Conservation (phyloP, 257 asterid species). For the Sherardia arvensis region DNA sequence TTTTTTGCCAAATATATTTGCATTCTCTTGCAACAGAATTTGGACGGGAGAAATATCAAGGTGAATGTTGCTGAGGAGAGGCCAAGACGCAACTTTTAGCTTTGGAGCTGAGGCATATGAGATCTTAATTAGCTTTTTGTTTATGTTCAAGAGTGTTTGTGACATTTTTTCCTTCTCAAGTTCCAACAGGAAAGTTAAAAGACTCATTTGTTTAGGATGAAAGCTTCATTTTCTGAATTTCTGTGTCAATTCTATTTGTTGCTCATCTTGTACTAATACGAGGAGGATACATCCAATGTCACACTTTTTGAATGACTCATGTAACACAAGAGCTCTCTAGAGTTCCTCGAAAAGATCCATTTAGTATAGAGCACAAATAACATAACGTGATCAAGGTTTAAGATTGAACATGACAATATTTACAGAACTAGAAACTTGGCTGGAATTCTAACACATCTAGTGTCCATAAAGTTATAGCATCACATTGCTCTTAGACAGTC, state of each 20-base stretch:
- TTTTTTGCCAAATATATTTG: neutral
- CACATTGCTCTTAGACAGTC: neutral
- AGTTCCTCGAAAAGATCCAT: neutral
- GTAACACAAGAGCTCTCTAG: neutral
- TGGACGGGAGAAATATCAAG: slow-evolving; percentile 66
- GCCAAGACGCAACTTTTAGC: slow-evolving; percentile 45
- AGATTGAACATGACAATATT: neutral
- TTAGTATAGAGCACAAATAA: neutral
- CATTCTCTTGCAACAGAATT: slow-evolving; percentile 43
- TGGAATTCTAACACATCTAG: neutral
- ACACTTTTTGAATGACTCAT: neutral
- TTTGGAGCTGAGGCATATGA: neutral
- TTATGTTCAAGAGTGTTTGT: neutral
- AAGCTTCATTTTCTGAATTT: neutral
- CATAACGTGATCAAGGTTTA: neutral
- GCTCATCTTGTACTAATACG: neutral
- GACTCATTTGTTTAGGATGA: neutral
- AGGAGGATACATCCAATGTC: neutral
- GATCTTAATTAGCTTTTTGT: neutral
- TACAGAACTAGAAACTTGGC: neutral
- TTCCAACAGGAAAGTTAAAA: neutral
- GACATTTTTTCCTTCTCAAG: neutral
- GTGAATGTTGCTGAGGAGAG: slow-evolving; percentile 70
- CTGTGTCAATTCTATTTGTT: neutral
- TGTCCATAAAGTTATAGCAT: neutral